Evolutionary conservation across 441 rosid genomes (phyloP).

Genomic region (Erysimum pusillum): DNA sequence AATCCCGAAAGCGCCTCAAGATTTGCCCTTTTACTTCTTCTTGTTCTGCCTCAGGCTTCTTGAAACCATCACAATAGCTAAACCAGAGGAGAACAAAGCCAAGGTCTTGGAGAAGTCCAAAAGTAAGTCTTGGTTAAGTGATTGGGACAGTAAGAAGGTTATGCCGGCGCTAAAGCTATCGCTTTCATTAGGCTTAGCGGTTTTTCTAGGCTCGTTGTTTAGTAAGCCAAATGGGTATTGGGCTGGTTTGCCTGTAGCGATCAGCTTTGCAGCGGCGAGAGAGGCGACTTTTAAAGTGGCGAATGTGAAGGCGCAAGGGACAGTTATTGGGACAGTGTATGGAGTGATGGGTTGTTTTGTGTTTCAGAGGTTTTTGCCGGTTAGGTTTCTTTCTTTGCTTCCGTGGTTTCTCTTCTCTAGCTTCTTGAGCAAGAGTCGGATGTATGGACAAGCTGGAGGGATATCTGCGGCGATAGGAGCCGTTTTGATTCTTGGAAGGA

Average conservation of each 20-base stretch:
- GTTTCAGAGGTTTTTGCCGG: conserved; percentile 63
- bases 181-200: conserved; percentile 75
- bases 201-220: conserved; percentile 66
- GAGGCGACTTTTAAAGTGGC: conserved; percentile 83
- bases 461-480: conserved; percentile 86
- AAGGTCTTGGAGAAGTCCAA: conserved; percentile 30
- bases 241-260: conserved; percentile 83
- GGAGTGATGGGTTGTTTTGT: conserved; percentile 86
- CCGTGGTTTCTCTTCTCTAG: conserved; percentile 85
- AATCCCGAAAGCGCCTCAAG: conserved; percentile 56
- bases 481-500: conserved; percentile 75
- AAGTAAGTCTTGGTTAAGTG: conserved; percentile 43
- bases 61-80: conserved; percentile 49
- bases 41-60: conserved; percentile 76
- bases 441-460: conserved; percentile 92
- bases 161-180: conserved; percentile 70
- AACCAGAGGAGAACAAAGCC: conserved; percentile 45
- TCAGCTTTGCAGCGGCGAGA: conserved; percentile 67
- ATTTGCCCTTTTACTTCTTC: conserved; percentile 77
- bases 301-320: conserved; percentile 88
- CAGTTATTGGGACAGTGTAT: conserved; percentile 86
- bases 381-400: conserved; percentile 77
- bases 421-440: conserved; percentile 69
- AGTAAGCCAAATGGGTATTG: conserved; percentile 78
- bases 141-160: conserved; percentile 50